A percentile compares a stretch with the other conserved stretches of the same genome.
Evolutionary conservation across 2,329 filamentous ascomycete genomes (phyloP).

Genomic region (Rhynchosporium secalis): DNA sequence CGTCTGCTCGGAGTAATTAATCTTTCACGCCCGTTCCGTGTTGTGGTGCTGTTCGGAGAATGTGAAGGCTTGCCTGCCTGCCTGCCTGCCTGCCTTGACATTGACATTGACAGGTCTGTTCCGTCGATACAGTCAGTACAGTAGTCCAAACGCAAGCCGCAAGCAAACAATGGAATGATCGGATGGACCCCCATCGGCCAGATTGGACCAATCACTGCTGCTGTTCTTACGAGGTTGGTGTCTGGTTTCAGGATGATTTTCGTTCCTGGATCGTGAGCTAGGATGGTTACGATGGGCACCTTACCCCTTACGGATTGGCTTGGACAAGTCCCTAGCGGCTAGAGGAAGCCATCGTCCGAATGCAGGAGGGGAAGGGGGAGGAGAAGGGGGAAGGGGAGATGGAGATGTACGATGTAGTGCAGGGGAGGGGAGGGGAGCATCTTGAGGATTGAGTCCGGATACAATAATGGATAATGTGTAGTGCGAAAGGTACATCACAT

Average conservation of each 20-base stretch:
- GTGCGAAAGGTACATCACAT: no score
- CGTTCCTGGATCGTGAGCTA: constrained; percentile 20
- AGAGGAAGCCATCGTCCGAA: background rate
- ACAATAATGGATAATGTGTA: background rate
- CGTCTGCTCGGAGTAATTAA: no score
- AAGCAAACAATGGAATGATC: background rate
- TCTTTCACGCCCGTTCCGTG: no score
- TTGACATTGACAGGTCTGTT: no score
- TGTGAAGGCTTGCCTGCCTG: no score
- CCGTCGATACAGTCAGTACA: no score
- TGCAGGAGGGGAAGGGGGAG: background rate
- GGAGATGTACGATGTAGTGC: no score
- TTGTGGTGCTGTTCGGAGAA: no score
- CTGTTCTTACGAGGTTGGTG: background rate
- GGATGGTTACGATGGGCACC: background rate
- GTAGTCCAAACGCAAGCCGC: background rate
- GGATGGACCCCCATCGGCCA: constrained; percentile 6
- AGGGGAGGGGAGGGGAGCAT: background rate
- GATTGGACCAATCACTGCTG: constrained; percentile 3
- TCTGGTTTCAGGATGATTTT: constrained; percentile 15
- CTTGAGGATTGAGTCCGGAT: constrained; percentile 6
- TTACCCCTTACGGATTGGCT: constrained; percentile 4
- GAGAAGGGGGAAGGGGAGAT: background rate
- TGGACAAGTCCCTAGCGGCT: background rate
- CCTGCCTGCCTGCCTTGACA: no score